Evolutionary conservation across 2,329 filamentous ascomycete genomes (phyloP).

Genomic region (Penicillium hordei): DNA sequence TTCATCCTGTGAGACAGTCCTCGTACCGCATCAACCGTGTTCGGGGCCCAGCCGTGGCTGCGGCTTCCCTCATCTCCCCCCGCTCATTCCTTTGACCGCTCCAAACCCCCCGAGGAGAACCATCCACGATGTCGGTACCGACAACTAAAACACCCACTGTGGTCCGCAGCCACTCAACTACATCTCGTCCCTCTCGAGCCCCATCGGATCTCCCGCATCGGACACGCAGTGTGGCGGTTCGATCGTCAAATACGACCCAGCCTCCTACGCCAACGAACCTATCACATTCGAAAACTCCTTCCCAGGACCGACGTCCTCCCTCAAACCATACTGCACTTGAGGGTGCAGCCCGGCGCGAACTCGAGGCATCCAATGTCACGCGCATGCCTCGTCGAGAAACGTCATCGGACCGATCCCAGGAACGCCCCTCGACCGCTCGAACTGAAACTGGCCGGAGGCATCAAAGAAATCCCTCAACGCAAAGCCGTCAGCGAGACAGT

Average conservation of each 20-base stretch:
- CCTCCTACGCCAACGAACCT: constrained; percentile 33
- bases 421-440: constrained; percentile 46
- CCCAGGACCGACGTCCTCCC: constrained; percentile 48
- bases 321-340: constrained; percentile 51
- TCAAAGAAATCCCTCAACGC: constrained; percentile 42
- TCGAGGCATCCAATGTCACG: constrained; percentile 69
- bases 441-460: constrained; percentile 54
- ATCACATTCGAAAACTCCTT: constrained; percentile 42
- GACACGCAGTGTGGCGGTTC: constrained; percentile 47
- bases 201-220: constrained; percentile 48
- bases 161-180: constrained; percentile 52
- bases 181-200: constrained; percentile 45
- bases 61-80: constrained; percentile 15
- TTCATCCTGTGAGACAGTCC: constrained; percentile 7
- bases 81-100: constrained; percentile 18
- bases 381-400: constrained; percentile 60
- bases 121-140: constrained; percentile 46
- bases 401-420: constrained; percentile 60
- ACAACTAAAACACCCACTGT: constrained; percentile 48
- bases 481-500: constrained; percentile 44
- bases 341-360: constrained; percentile 65
- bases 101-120: constrained; percentile 9
- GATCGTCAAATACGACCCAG: constrained; percentile 41
- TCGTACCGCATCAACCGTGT: constrained; percentile 3
- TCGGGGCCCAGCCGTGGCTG: constrained; percentile 12